Evolutionary conservation across 2,329 filamentous ascomycete species (phyloP).

Genomic region (Phyllosticta citribraziliensis): DNA sequence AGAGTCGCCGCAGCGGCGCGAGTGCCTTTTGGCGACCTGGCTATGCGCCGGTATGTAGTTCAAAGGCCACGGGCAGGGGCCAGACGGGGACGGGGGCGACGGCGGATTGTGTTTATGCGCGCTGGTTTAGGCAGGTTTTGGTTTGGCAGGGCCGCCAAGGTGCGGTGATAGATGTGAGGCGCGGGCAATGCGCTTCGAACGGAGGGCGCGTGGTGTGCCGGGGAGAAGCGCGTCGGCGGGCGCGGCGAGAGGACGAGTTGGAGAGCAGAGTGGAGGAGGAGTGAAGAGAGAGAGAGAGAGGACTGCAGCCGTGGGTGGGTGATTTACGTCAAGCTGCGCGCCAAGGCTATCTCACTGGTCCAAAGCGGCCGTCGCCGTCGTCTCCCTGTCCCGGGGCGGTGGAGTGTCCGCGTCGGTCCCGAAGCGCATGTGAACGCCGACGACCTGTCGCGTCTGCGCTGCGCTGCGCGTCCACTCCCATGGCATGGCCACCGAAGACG

Average conservation of each 20-base stretch:
- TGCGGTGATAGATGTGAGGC: background rate
- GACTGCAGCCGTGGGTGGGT: background rate
- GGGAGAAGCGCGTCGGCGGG: background rate
- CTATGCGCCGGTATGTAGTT: background rate
- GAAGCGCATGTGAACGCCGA: conserved; percentile 8
- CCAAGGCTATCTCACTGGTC: conserved; percentile 3
- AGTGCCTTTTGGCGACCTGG: background rate
- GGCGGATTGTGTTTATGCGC: background rate
- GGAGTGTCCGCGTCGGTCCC: background rate
- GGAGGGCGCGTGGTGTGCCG: background rate
- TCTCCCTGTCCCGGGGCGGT: no score
- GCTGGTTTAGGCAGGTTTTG: background rate
- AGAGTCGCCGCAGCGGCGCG: background rate
- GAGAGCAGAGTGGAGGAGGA: background rate
- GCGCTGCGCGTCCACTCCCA: background rate
- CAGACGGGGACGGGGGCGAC: background rate
- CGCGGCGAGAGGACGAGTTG: background rate
- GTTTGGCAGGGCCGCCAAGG: conserved; percentile 1
- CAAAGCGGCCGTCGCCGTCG: conserved; percentile 3
- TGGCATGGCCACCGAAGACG: conserved; percentile 30
- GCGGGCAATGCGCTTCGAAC: background rate
- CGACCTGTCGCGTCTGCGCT: background rate
- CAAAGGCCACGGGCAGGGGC: background rate
- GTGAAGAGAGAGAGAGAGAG: conserved; percentile 5
- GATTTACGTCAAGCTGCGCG: conserved; percentile 10